Evolutionary conservation across 164 flowering plant species (phyloP), one percentile per base, ranked within the genome.

Genomic region (Cinnamomum chago): DNA sequence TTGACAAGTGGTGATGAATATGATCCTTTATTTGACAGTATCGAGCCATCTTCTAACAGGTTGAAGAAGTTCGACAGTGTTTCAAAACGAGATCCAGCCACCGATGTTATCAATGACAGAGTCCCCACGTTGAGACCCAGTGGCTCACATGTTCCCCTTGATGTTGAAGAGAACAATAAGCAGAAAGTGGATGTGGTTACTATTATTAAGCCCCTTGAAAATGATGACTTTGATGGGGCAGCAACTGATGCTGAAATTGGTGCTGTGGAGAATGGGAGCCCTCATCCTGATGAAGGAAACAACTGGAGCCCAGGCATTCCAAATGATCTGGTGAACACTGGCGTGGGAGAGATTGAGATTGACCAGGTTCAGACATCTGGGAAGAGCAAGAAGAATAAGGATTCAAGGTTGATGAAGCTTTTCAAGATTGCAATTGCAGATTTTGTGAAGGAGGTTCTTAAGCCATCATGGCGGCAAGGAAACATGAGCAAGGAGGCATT

Each of bases 401-500:
- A 92, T 72, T 87, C 97, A 30, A 83, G 89, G 80, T 90, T 94
- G 68, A 84, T 85, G 90, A 93, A 87, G 82, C 91, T 86, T 79
- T 95, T 93, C 77, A 93, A 85, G 85, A 72, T 81, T 81, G 84
- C 94, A 3, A 80, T 95, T 84, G 97, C 99, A 50, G 82, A 90
- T 80, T 95, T 95, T 87, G 99, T 93, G 17, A 95, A 95, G 84
- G 99, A 95, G 69, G 87, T 93, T 72, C 73, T 95, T 51, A 93
- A 92, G 84, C 99, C 99, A 47, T 94, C 98, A 65, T 95, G 99
- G 99, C 84, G 95, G 28, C 94, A 93, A 77, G 99, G 99, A 73
- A 95, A 93, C 83, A 92, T 95, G 98, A 95, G 99, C 87, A 93
- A 95, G 85, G 99, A 93, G 77, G 97, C 95, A 35, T 95, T 95